Base-by-base conservation (phyloP, 1,139 yeast genomes). In the Geotrichum histeridarum region DNA sequence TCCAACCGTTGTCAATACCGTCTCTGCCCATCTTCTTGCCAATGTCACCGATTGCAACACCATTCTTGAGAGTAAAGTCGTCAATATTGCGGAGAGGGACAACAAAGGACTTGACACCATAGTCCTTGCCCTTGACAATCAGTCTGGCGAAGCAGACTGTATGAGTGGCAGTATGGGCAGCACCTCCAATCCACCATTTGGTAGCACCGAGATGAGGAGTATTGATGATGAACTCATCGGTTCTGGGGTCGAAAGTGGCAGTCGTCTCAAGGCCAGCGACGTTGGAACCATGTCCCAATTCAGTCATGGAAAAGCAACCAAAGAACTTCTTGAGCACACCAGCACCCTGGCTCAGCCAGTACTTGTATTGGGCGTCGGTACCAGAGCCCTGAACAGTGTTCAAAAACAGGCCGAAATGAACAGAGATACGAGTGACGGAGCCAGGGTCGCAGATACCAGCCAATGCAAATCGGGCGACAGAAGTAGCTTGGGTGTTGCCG, bases 111-210 rank as follows among this genome's bases (percentile, higher is more conserved):
- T 88, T 87, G 61, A 88, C 95, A 55, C 96, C 96, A 67, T 86
- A 83, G 70, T 88, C 96, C 69, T 84, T 78, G 48, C 87, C 90
- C 55, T 83, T 77, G 38, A 87, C 90, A 59, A 86, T 79, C 61
- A 89, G 78, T 64, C 96, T 78, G 22, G 96, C 96, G 65, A 83
- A 88, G 51, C 80, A 83, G 38, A 84, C 80, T 15, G 87, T 74
- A 70, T 89, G 96, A 51, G 91, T 87, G 11, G 96, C 85, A n/a
- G 95, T 84, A 67, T 87, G 94, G 5, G 96, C 96, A 48, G 96
- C 96, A 66, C 96, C 96, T 54, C 96, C 96, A 66, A 89, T 89
- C 96, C 96, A 89, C 96, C 96, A 89, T 71, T 89, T 89, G 53
- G 96, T 88, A 41, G 96, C 96, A 53, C 93, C 88, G 59, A 87